Evolutionary conservation across 179 eudicot genomes (phyloP).

Genomic region (Nepenthes alata): DNA sequence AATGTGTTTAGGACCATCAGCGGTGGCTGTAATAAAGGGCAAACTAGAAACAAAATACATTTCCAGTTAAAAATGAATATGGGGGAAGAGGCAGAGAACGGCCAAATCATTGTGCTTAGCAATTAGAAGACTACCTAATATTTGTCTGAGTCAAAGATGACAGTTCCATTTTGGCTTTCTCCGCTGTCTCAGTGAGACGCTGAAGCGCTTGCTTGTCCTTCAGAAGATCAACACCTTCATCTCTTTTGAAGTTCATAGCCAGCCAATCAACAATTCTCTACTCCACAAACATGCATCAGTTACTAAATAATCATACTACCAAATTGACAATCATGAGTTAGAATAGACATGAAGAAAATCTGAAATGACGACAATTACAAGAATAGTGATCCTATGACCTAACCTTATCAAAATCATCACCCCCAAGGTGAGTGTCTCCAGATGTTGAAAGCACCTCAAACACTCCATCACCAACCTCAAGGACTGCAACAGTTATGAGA

Average conservation of each 20-base stretch:
- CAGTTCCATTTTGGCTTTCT: conserved; percentile 53
- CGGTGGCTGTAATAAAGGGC: conserved; percentile 43
- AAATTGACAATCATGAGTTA: neutral
- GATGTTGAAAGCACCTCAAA: conserved; percentile 54
- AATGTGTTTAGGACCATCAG: conserved; percentile 43
- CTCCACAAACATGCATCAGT: neutral
- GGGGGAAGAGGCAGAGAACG: neutral
- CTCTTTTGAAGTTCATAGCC: conserved; percentile 30
- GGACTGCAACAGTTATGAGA: conserved; percentile 17
- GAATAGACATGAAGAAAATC: neutral
- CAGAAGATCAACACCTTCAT: conserved; percentile 46
- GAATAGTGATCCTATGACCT: neutral
- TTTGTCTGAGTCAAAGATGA: conserved; percentile 42
- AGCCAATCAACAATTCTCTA: conserved; percentile 53
- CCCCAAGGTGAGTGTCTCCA: conserved; percentile 54
- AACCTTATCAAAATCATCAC: conserved; percentile 62
- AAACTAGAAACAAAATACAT: conserved; percentile 15
- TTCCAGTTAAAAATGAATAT: neutral
- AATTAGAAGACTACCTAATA: conserved; percentile 23
- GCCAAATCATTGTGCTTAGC: neutral
- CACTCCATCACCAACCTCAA: conserved; percentile 59
- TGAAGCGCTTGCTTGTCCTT: conserved; percentile 52
- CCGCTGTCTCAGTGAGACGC: conserved; percentile 52
- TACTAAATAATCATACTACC: neutral
- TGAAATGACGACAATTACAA: neutral